Conservation (phyloP, 2,329 filamentous ascomycete genomes). For the Metarhizium anisopliae region DNA sequence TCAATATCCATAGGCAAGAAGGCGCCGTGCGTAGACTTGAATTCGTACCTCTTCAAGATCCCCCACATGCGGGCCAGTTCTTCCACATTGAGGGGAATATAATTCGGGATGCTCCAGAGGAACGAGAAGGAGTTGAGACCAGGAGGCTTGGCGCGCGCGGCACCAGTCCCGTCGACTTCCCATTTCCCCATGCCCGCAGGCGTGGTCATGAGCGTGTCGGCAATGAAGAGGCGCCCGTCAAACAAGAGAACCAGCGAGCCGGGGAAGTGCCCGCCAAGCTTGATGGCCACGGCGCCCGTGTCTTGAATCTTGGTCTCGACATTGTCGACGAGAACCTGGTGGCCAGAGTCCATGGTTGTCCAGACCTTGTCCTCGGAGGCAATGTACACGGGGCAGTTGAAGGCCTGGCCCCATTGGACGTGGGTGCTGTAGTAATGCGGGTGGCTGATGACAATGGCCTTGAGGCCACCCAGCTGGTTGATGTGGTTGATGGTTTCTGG, state of each 20-base stretch:
- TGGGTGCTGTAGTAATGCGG: slow-evolving; percentile 79
- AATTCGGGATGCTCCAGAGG: slow-evolving; percentile 70
- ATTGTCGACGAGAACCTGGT: no score
- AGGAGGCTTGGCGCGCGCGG: slow-evolving; percentile 24
- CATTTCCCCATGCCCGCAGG: slow-evolving; percentile 36
- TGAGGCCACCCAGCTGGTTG: slow-evolving; percentile 52
- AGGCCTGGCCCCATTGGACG: slow-evolving; percentile 58
- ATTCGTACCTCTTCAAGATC: no score
- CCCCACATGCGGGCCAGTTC: no score
- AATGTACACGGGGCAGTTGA: slow-evolving; percentile 62
- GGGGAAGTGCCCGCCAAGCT: slow-evolving; percentile 72
- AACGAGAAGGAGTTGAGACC: slow-evolving; percentile 53
- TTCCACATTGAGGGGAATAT: slow-evolving; percentile 50
- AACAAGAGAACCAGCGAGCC: slow-evolving; percentile 62
- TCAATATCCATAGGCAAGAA: slow-evolving; percentile 57
- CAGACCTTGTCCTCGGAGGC: slow-evolving; percentile 18
- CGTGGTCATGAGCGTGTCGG: slow-evolving; percentile 68
- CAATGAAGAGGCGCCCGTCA: slow-evolving; percentile 55
- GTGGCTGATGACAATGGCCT: slow-evolving; percentile 67
- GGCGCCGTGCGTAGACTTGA: slow-evolving; percentile 33
- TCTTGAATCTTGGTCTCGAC: slow-evolving; percentile 37
- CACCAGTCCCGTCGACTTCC: slow-evolving; percentile 30
- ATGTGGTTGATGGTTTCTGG: slow-evolving; percentile 50
- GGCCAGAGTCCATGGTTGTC: no score
- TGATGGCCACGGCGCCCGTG: slow-evolving; percentile 51